Evolutionary conservation across 208 protist genomes (phyloP), one percentile per base, ranked within the genome.

Genomic region (Wallacemonas sp.): DNA sequence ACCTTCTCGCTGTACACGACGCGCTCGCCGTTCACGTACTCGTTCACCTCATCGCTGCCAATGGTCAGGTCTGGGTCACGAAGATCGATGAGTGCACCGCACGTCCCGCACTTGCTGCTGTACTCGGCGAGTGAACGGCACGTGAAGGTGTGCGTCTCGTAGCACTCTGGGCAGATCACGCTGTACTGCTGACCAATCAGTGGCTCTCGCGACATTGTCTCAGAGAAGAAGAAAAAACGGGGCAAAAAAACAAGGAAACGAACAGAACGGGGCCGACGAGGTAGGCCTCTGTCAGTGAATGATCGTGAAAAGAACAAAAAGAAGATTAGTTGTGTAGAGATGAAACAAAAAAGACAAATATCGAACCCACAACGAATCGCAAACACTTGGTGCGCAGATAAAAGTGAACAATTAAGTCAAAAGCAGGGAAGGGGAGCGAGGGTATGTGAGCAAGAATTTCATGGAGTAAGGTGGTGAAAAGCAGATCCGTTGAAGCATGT

Each of bases 111-210:
- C 38, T 73, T 61, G 44, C 82, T 81, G 29, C 87, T 81, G 57
- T 90, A 92, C 64, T 74, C 78, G 10, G 36, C 22, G 32, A 69
- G 57, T 20, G 69, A 82, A 4, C 32, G 41, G 67, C 87, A 95
- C 23, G 83, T 68, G 61, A 93, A 95, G 49, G 54, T 69, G 57
- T 92, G 77, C 11, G 57, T 74, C 28, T 66, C 82, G 64, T 46
- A 81, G 68, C 89, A 95, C 41, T 78, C 57, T 1, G 89, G 89
- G 67, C 89, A 95, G 10, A 87, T 64, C 0, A 92, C 84, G 46
- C 62, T 79, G 67, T 95, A 95, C 29, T 18, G 67, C 50, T 72
- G 71, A 57, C 86, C 86, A 29, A 86, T 61, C 18, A 86, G 63
- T 3, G 85, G 85, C 36, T 42, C 52, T 3, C 32, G 14, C 26